Conservation (phyloP, 1,284 basidiomycete species). For the Ustilago cynodontis region DNA sequence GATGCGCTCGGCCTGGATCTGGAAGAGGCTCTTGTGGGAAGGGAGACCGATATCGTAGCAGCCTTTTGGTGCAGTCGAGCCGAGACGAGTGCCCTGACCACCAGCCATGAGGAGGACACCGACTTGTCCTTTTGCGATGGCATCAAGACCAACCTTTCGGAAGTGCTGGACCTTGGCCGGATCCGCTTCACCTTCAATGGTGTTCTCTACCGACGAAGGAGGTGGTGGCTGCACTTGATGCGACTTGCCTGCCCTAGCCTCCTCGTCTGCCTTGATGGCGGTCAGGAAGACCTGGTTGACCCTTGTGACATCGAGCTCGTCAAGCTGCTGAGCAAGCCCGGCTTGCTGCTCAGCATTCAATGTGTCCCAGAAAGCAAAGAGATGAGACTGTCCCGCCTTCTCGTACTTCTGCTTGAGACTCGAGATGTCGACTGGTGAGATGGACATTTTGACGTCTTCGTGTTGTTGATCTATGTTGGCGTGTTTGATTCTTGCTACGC, state of each 20-base stretch:
- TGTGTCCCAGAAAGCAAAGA: conserved; percentile 86
- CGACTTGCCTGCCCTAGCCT: conserved; percentile 72
- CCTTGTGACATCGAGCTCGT: conserved; percentile 85
- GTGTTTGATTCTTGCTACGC: background rate
- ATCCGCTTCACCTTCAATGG: conserved; percentile 54
- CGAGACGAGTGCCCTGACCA: conserved; percentile 94
- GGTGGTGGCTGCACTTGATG: conserved; percentile 65
- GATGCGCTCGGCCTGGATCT: conserved; percentile 96
- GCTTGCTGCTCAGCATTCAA: conserved; percentile 79
- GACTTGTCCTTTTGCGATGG: conserved; percentile 84
- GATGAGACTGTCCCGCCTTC: conserved; percentile 85
- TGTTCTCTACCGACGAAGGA: conserved; percentile 50
- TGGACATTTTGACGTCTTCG: conserved; percentile 28
- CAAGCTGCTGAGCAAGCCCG: conserved; percentile 80
- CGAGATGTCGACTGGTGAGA: conserved; percentile 36
- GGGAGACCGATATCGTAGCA: conserved; percentile 97
- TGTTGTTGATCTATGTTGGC: background rate
- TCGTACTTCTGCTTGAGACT: conserved; percentile 69
- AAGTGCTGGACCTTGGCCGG: conserved; percentile 73
- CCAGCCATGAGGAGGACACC: conserved; percentile 97
- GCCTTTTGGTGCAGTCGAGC: conserved; percentile 92
- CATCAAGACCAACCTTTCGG: conserved; percentile 79
- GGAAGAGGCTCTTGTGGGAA: conserved; percentile 92
- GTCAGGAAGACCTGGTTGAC: conserved; percentile 89
- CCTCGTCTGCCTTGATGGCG: conserved; percentile 80